Conservation (phyloP, 1,139 yeast genomes). For the Pneumocystis murina region DNA sequence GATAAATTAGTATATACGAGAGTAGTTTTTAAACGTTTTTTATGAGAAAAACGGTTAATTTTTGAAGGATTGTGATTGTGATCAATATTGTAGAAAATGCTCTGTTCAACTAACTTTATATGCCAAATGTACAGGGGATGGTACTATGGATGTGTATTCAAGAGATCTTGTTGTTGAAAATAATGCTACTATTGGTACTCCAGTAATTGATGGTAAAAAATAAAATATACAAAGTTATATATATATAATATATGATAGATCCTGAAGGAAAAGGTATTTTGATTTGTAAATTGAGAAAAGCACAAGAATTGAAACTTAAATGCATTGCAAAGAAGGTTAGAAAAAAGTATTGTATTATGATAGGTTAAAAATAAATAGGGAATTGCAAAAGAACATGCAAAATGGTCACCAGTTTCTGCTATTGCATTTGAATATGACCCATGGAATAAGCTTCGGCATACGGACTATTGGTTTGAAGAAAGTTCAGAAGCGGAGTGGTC, state of each 20-base stretch:
- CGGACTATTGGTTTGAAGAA: conserved; percentile 92
- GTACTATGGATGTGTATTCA: conserved; percentile 80
- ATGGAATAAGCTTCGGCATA: conserved; percentile 93
- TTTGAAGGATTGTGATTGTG: conserved; percentile 73
- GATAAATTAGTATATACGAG: conserved; percentile 32
- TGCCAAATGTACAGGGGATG: conserved; percentile 78
- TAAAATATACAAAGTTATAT: neutral
- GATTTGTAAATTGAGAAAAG: conserved; percentile 79
- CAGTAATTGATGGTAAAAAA: conserved; percentile 14
- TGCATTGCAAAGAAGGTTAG: conserved; percentile 76
- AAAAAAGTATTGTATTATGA: neutral
- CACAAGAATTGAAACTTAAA: conserved; percentile 74
- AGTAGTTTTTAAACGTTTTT: conserved; percentile 19
- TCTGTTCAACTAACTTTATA: conserved; percentile 73
- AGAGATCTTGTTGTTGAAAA: conserved; percentile 47
- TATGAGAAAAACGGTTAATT: conserved; percentile 33
- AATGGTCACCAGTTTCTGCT: conserved; percentile 97
- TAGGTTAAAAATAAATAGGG: conserved; percentile 29
- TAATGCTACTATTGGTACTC: conserved; percentile 27
- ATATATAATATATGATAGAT: conserved; percentile 38
- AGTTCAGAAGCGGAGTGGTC: conserved; percentile 77
- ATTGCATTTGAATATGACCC: conserved; percentile 97
- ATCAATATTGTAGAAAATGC: conserved; percentile 90
- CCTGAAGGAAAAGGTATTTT: conserved; percentile 66
- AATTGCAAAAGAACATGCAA: conserved; percentile 94